These are phyloP conservation scores for Flammula alnicola DNA, from an alignment of 1,284 basidiomycete genomes.

Conservation along the genomic window DNA sequence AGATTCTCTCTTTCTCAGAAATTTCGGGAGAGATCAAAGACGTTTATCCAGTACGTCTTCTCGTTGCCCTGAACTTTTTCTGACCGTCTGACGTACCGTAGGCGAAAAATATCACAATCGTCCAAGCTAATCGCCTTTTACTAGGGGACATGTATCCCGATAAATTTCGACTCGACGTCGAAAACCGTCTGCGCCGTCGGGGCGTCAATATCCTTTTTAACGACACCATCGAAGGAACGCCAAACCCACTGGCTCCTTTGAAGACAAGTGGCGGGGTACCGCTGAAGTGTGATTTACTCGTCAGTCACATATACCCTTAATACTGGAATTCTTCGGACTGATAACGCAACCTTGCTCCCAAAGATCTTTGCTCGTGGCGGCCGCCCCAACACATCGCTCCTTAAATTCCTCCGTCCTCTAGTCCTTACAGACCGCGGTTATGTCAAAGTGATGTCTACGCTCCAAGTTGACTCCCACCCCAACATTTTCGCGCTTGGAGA, in stretches of 20 bases:
- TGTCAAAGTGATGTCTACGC: conserved; percentile 54
- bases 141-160: conserved; percentile 63
- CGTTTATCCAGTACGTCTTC: conserved; percentile 46
- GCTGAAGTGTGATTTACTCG: conserved; percentile 56
- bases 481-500: conserved; percentile 66
- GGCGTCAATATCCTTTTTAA: conserved; percentile 58
- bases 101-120: conserved; percentile 66
- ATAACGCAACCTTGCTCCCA: neutral
- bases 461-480: conserved; percentile 51
- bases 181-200: conserved; percentile 43
- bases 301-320: conserved; percentile 35
- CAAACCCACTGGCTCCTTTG: conserved; percentile 37
- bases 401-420: conserved; percentile 45
- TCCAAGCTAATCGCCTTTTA: conserved; percentile 57
- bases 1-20: conserved; percentile 40
- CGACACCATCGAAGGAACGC: conserved; percentile 56
- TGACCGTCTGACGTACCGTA: conserved; percentile 28
- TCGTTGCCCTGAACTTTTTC: neutral
- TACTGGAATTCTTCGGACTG: neutral
- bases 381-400: conserved; percentile 54
- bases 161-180: conserved; percentile 56
- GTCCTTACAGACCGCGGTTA: conserved; percentile 46
- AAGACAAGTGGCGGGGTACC: conserved; percentile 56
- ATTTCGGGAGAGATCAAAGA: conserved; percentile 63
- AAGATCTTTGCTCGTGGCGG: conserved; percentile 56